A percentile compares a stretch with the other conserved stretches of the same genome.
Evolutionary conservation across 106 monocot species (phyloP).

Genomic region (Chionographis japonica): DNA sequence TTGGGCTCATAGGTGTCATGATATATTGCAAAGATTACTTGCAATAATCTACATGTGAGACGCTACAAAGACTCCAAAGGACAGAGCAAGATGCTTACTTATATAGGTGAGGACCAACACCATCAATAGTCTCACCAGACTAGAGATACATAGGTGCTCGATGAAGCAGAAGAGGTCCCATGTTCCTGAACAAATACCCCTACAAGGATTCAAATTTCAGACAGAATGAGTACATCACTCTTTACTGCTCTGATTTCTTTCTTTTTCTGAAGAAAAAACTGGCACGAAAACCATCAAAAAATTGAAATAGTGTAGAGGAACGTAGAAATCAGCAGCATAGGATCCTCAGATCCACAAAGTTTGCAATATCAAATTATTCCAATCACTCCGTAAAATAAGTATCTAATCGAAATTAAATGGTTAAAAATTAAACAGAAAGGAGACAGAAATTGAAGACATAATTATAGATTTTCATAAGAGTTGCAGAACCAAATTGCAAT

Average conservation of each 20-base stretch:
- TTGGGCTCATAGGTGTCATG: background rate
- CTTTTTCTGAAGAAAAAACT: background rate
- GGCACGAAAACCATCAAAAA: too few species aligned
- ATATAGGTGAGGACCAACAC: conserved; percentile 46
- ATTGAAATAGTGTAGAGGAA: too few species aligned
- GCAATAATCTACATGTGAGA: background rate
- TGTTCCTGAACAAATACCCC: conserved; percentile 73
- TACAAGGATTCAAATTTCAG: conserved; percentile 6
- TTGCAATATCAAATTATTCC: too few species aligned
- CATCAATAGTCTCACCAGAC: conserved; percentile 52
- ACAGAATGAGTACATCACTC: background rate
- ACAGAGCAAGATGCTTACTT: conserved; percentile 32
- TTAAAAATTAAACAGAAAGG: too few species aligned
- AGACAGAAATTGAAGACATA: too few species aligned
- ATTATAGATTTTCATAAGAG: too few species aligned
- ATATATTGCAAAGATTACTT: background rate
- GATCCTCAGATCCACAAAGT: too few species aligned
- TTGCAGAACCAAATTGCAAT: too few species aligned
- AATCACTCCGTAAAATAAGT: too few species aligned
- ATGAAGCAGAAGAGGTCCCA: conserved; percentile 85
- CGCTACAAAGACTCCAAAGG: too few species aligned
- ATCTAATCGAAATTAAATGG: too few species aligned
- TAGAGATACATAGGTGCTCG: conserved; percentile 73
- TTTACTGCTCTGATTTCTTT: background rate
- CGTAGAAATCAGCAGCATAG: too few species aligned